phyloP scores from a whole-genome alignment of 257 asterid species.

The Plectranthus barbatus region DNA sequence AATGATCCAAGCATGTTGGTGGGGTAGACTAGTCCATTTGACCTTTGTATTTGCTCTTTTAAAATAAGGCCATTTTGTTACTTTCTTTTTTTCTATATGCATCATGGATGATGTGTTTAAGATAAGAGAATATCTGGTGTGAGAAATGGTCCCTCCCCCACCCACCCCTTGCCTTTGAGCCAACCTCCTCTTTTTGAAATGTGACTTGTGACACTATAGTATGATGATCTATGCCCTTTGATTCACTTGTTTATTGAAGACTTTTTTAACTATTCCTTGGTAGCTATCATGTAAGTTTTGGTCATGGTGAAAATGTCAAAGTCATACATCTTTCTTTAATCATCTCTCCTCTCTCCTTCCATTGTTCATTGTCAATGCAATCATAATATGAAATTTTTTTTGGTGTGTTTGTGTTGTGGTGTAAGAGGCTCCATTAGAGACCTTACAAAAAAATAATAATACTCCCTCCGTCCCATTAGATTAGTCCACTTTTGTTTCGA shows the following conservation, averaged over 20 bases:
- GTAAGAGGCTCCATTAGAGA: too few species aligned
- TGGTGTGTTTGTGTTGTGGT: too few species aligned
- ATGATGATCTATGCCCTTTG: background rate
- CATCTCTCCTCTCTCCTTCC: too few species aligned
- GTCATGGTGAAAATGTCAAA: background rate
- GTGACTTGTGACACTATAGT: constrained; percentile 5
- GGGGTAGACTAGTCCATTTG: constrained; percentile 29
- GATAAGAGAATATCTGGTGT: constrained; percentile 9
- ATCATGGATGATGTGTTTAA: constrained; percentile 14
- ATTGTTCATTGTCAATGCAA: too few species aligned
- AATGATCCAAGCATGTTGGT: constrained; percentile 28
- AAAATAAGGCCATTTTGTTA: constrained; percentile 4
- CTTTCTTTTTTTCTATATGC: constrained; percentile 10
- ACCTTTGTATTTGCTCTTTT: constrained; percentile 3
- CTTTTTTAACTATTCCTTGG: background rate
- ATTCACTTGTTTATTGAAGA: background rate
- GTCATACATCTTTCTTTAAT: background rate
- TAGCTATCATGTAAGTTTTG: background rate
- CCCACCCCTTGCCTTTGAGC: constrained; percentile 7
- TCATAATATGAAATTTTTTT: too few species aligned
- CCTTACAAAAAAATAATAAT: too few species aligned
- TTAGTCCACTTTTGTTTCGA: too few species aligned
- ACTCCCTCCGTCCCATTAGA: too few species aligned
- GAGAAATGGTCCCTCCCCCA: constrained; percentile 9
- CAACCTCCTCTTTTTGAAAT: background rate